Evolutionary conservation across 495 filamentous ascomycete species (phyloP).

Genomic region (Chaetomium tenue): DNA sequence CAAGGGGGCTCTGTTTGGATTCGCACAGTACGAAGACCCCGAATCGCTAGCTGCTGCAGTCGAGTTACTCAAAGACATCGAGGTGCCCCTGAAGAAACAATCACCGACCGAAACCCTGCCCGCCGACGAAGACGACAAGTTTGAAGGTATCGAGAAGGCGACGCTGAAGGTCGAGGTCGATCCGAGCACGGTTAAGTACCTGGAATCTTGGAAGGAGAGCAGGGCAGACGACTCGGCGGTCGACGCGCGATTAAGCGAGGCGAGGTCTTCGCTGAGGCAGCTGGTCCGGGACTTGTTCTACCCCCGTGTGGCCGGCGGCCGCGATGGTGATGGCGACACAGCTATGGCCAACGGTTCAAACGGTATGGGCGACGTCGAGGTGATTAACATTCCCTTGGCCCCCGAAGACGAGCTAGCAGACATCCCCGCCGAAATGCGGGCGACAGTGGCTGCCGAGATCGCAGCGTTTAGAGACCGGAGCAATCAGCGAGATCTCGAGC

Average conservation of each 20-base stretch:
- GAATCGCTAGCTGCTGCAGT: constrained; percentile 84
- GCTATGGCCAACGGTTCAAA: constrained; percentile 64
- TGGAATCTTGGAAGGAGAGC: constrained; percentile 72
- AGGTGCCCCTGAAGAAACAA: constrained; percentile 80
- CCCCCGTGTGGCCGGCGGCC: constrained; percentile 55
- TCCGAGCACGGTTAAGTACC: constrained; percentile 70
- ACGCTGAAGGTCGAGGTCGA: constrained; percentile 78
- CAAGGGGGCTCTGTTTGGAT: constrained; percentile 86
- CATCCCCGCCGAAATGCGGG: constrained; percentile 95
- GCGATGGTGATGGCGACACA: constrained; percentile 61
- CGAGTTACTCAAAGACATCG: constrained; percentile 79
- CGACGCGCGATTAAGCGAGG: constrained; percentile 66
- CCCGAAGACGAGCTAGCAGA: constrained; percentile 93
- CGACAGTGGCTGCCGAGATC: constrained; percentile 92
- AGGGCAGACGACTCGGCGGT: constrained; percentile 63
- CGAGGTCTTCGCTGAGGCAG: constrained; percentile 59
- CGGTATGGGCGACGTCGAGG: constrained; percentile 62
- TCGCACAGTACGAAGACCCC: constrained; percentile 93
- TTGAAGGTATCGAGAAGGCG: constrained; percentile 64
- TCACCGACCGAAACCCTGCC: constrained; percentile 46
- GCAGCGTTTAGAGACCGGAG: constrained; percentile 89
- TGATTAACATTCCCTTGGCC: constrained; percentile 86
- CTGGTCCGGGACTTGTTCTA: constrained; percentile 71
- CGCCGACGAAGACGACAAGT: constrained; percentile 49
- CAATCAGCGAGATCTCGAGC: constrained; percentile 81